These are phyloP conservation scores for Moniliophthora roreri DNA, from an alignment of 1,284 basidiomycete genomes.

Conservation along the genomic window DNA sequence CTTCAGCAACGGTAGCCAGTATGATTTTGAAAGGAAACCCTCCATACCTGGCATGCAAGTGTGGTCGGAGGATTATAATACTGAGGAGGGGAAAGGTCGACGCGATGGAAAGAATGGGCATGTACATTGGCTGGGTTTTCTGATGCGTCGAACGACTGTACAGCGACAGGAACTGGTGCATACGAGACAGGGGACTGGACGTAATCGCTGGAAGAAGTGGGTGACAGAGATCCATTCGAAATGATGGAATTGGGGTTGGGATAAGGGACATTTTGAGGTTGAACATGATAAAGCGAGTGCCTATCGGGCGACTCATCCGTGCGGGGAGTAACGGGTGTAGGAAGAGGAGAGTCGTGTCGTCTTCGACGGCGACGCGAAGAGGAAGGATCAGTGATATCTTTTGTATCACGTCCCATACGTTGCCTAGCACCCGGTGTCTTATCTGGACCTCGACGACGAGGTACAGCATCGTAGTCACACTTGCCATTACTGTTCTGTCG, in stretches of 20 bases:
- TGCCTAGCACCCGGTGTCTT: slow-evolving; percentile 72
- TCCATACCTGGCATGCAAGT: no score
- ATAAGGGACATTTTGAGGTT: no score
- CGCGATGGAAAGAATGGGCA: no score
- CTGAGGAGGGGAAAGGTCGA: slow-evolving; percentile 12
- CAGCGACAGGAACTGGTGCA: no score
- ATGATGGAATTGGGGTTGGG: background rate
- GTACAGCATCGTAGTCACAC: slow-evolving; percentile 65
- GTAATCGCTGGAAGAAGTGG: slow-evolving; percentile 19
- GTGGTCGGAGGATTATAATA: no score
- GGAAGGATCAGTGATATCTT: slow-evolving; percentile 24
- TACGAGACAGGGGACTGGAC: slow-evolving; percentile 17
- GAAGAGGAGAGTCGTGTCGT: slow-evolving; percentile 21
- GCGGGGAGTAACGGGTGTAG: slow-evolving; percentile 8
- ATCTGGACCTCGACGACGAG: slow-evolving; percentile 77
- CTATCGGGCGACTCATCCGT: background rate
- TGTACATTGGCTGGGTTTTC: no score
- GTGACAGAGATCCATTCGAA: background rate
- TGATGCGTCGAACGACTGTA: no score
- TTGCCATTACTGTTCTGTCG: slow-evolving; percentile 39
- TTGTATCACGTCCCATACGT: slow-evolving; percentile 42
- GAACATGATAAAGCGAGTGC: background rate
- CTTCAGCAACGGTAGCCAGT: no score
- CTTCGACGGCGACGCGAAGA: slow-evolving; percentile 37
- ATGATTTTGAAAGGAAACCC: no score